Conservation (phyloP, 345 rosid genomes). For the Citrus hindsii region DNA sequence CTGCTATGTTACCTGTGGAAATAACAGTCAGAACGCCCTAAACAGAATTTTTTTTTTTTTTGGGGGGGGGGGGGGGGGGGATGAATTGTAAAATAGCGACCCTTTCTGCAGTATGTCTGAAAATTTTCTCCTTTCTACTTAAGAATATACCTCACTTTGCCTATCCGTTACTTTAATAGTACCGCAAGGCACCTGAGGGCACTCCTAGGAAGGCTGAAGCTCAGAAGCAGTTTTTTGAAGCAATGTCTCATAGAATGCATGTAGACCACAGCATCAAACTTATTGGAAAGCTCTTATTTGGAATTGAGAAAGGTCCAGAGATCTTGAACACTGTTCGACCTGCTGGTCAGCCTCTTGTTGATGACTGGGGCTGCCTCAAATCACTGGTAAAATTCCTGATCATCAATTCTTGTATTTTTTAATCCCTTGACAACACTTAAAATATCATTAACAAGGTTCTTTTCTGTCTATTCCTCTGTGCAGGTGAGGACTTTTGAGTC, state of each 20-base stretch:
- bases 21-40: too few species aligned
- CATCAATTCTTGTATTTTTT: background rate
- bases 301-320: slow-evolving; percentile 62
- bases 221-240: slow-evolving; percentile 81
- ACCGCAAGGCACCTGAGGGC: slow-evolving; percentile 91
- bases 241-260: slow-evolving; percentile 89
- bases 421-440: too few species aligned
- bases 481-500: slow-evolving; percentile 89
- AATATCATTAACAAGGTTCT: background rate
- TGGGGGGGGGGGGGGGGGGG: too few species aligned
- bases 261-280: slow-evolving; percentile 76
- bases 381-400: slow-evolving; percentile 43
- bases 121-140: background rate
- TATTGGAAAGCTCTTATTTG: slow-evolving; percentile 80
- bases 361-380: slow-evolving; percentile 94
- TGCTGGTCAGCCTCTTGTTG: slow-evolving; percentile 84
- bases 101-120: background rate
- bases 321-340: slow-evolving; percentile 57
- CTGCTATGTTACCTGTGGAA: too few species aligned
- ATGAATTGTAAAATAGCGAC: background rate
- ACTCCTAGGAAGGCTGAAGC: slow-evolving; percentile 67
- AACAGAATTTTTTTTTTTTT: too few species aligned
- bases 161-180: slow-evolving; percentile 40
- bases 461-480: background rate
- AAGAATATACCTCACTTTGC: background rate